Percentiles rank a stretch among this genome's conserved stretches.
These are phyloP conservation scores for Lactifluus piperatus DNA, from an alignment of 768 basidiomycete species.

Conservation along the genomic window DNA sequence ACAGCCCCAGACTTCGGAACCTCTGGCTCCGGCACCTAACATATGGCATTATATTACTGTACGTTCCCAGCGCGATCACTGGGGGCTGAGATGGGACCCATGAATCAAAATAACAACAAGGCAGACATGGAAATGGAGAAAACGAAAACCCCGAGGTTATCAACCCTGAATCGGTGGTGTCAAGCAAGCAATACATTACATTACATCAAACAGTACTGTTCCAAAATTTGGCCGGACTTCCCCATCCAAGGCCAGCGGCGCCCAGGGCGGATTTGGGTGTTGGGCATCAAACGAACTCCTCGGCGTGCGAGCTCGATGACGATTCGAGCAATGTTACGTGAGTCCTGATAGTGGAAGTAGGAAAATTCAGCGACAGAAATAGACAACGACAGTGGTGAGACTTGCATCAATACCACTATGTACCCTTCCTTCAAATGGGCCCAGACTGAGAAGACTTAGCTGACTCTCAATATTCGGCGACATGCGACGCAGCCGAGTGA, in stretches of 20 bases:
- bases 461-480: conserved; percentile 67
- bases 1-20: too few relatives aligned
- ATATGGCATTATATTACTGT: too few relatives aligned
- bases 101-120: not conserved
- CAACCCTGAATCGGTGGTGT: not conserved
- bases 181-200: not conserved
- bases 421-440: conserved; percentile 70
- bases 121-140: too few relatives aligned
- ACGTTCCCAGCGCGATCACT: too few relatives aligned
- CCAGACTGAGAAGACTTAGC: conserved; percentile 59
- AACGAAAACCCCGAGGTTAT: not conserved
- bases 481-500: conserved; percentile 23
- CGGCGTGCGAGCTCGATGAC: conserved; percentile 67
- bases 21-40: too few relatives aligned
- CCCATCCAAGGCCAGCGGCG: conserved; percentile 87
- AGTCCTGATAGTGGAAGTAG: conserved; percentile 47
- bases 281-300: conserved; percentile 61
- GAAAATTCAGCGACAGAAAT: not conserved
- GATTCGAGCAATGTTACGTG: conserved; percentile 81
- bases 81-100: too few relatives aligned
- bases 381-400: conserved; percentile 18
- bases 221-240: conserved; percentile 55
- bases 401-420: conserved; percentile 90
- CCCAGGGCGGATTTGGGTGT: conserved; percentile 55
- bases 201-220: conserved; percentile 27